Percentiles rank a stretch among this genome's conserved stretches.
Evolutionary conservation across 2,329 filamentous ascomycete species (phyloP).

Genomic region (Claviceps digitariae): DNA sequence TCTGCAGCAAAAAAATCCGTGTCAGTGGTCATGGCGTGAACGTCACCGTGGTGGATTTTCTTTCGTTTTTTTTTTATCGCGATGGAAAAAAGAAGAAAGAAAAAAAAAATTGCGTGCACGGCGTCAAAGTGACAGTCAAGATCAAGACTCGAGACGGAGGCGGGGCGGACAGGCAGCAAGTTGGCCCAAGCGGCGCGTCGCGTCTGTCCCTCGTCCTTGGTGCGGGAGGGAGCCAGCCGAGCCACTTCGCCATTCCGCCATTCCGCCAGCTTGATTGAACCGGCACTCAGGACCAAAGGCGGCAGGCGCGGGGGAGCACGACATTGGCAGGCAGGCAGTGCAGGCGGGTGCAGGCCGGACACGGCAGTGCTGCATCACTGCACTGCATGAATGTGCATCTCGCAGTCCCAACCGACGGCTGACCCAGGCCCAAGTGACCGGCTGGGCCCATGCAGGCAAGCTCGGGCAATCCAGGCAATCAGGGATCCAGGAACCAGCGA

Average conservation of each 20-base stretch:
- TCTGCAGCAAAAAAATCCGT: constrained; percentile 25
- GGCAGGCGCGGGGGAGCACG: neutral
- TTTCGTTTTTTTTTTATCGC: no score
- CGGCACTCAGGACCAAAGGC: neutral
- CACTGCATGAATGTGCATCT: no score
- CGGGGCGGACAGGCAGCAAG: neutral
- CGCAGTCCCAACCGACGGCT: no score
- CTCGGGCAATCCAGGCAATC: no score
- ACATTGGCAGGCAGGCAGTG: neutral
- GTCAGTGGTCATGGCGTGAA: constrained; percentile 19
- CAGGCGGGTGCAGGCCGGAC: no score
- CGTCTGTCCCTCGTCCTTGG: neutral
- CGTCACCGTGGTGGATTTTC: neutral
- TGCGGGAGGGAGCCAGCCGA: neutral
- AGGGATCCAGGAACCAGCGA: no score
- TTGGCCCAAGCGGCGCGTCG: neutral
- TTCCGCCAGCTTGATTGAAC: no score
- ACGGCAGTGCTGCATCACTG: no score
- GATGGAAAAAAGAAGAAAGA: no score
- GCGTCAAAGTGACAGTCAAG: neutral
- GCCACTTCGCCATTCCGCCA: neutral
- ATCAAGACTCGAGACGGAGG: neutral
- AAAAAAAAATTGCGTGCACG: neutral
- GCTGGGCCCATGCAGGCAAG: neutral
- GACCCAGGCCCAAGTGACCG: no score